Base-by-base conservation (phyloP, 352 stramenopile genomes). In the Phytophthora agathidicida region DNA sequence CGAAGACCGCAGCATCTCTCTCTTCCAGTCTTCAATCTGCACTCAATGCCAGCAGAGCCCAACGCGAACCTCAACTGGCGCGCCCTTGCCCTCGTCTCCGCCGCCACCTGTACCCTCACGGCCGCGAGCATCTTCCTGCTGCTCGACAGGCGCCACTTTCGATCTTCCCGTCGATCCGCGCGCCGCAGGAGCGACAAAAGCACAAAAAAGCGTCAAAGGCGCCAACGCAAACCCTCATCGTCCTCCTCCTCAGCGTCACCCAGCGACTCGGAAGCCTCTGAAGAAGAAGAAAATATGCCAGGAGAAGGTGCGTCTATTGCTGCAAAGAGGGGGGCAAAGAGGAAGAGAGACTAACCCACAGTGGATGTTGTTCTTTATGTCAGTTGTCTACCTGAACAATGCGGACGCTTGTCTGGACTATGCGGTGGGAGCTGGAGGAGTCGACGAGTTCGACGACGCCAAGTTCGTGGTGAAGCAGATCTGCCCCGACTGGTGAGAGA, bases 331-430 rank as follows among this genome's bases (percentile, higher is more conserved):
- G 9, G 11, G 1, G 24, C 16, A 31, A 22, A 32, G 26, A 27
- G 27, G 11, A 16, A n/a, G n/a, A 23, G 24, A 33, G 14, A 48
- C 36, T 35, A 10, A 56, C 36, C 27, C 8, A 23, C 19, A 36
- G 4, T 55, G 7, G 27, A 9, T 62, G 23, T 42, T 46, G 26
- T 19, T 46, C n/a, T n/a, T n/a, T n/a, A n/a, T n/a, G n/a, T n/a
- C n/a, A 92, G 83, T 91, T 14, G 60, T 80, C 19, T 95, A 95
- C 57, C 44, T 95, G 20, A 95, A 95, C 71, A 95, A 95, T 47
- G 24, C 86, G 5, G 72, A 83, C 42, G 75, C 72, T 49, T 92
- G 80, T 62, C 80, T 80, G 38, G 75, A 89, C 65, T 95, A 85
- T 45, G 58, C 65, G 13, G 83, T 95, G 37, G 86, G 83, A 46